These are phyloP conservation scores for Pyricularia sp. DNA, from an alignment of 2,329 filamentous ascomycete genomes.

Conservation along the genomic window DNA sequence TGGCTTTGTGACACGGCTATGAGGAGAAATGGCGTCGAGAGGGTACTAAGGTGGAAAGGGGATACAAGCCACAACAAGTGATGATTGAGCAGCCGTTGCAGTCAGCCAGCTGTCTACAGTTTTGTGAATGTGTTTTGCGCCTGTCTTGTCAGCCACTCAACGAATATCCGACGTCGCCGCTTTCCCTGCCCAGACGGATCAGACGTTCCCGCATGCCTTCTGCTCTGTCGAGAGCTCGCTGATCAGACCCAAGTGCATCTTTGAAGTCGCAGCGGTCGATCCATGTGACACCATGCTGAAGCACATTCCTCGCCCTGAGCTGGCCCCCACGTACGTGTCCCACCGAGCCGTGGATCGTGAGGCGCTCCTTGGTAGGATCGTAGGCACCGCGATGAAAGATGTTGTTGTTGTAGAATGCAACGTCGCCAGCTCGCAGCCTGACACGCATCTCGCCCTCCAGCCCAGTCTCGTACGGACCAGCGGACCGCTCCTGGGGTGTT, in stretches of 20 bases:
- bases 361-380: constrained; percentile 40
- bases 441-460: constrained; percentile 57
- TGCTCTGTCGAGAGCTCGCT: constrained; percentile 33
- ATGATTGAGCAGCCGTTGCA: not conserved
- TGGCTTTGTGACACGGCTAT: constrained; percentile 39
- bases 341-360: constrained; percentile 62
- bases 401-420: constrained; percentile 84
- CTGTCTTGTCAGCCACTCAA: constrained; percentile 32
- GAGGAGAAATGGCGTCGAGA: constrained; percentile 28
- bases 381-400: constrained; percentile 67
- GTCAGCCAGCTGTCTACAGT: not conserved
- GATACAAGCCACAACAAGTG: not conserved
- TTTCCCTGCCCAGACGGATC: constrained; percentile 46
- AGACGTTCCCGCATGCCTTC: constrained; percentile 51
- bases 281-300: constrained; percentile 63
- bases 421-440: constrained; percentile 57
- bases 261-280: constrained; percentile 45
- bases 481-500: constrained; percentile 54
- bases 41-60: constrained; percentile 35
- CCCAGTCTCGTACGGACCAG: constrained; percentile 47
- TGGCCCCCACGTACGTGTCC: constrained; percentile 43
- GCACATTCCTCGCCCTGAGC: constrained; percentile 53
- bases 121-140: not conserved
- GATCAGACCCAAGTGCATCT: constrained; percentile 9
- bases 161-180: constrained; percentile 51